Base-by-base conservation (phyloP, 495 filamentous ascomycete species). In the Hyaloscypha hepaticicola region DNA sequence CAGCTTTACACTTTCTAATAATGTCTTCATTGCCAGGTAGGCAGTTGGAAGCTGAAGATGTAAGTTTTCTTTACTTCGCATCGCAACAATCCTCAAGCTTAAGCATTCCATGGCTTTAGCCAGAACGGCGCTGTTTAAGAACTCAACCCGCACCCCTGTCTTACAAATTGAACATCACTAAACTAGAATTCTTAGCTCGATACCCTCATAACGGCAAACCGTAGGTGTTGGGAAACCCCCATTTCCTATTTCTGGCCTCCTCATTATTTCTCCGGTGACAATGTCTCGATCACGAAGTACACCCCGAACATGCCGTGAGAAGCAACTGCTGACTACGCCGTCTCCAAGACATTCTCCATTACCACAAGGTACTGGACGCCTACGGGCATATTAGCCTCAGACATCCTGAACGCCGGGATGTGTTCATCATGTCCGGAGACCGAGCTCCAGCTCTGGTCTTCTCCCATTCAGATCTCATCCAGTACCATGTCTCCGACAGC, bases 351-450 rank as follows among this genome's bases (percentile, higher is more conserved):
- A 66, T 66, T 21, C 50, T 66, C 12, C 64, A 66, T 31, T 62
- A 62, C 29, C 73, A 82, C 29, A 68, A 70, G 26, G 75, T 85
- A 33, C 65, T 86, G 45, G 82, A 85, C 62, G 80, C 79, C 6
- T 85, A 79, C 61, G 82, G 82, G 49, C 82, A 85, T 53, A 73
- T 84, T 19, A 11, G 34, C 82, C 82, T 84, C 31, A 75, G 82
- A 1, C 70, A 84, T 61, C 80, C 79, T 0, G 16, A 65, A 45
- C 75, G 77, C 41, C 68, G 70, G 1, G 28, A 70, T 9, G 73
- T 66, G 22, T 83, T 82, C 71, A 72, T 85, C 65, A 77, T 84
- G 72, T 76, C 79, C 7, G 69, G 73, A 21, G 71, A 72, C 66
- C 63, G 80, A 7, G 79, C 80, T 11, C 80, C 82, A 2, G 82